Percentiles rank a stretch among this genome's conserved stretches.
These are phyloP conservation scores for Metarhizium rileyi DNA, from an alignment of 2,329 filamentous ascomycete genomes.

Conservation along the genomic window DNA sequence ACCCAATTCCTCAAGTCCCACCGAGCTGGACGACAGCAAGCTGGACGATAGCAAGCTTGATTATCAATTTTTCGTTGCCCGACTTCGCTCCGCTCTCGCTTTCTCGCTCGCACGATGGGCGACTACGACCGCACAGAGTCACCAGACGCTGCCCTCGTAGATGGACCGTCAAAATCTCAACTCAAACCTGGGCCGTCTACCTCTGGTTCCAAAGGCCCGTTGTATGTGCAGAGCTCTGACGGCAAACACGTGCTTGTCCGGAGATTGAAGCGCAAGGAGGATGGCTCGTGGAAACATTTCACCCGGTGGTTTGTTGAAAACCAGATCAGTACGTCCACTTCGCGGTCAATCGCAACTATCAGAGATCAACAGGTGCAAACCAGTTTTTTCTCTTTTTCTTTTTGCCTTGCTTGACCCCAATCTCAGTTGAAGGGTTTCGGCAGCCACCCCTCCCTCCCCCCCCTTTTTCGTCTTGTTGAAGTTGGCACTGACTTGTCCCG, in stretches of 20 bases:
- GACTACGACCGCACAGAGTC: constrained; percentile 1
- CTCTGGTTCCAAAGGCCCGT: constrained; percentile 30
- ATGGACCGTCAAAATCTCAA: constrained; percentile 16
- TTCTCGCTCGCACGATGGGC: constrained; percentile 4
- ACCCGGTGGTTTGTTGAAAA: constrained; percentile 66
- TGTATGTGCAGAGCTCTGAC: constrained; percentile 45
- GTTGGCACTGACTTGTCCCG: background rate
- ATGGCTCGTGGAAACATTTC: constrained; percentile 50
- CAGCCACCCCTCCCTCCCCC: too few species aligned
- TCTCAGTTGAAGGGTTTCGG: background rate
- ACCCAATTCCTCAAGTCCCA: background rate
- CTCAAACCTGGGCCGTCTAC: constrained; percentile 16
- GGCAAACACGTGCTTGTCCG: constrained; percentile 45
- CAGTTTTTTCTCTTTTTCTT: too few species aligned
- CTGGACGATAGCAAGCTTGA: background rate
- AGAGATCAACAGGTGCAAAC: background rate
- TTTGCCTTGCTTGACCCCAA: background rate
- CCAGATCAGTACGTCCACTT: constrained; percentile 59
- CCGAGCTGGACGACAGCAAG: background rate
- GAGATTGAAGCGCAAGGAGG: constrained; percentile 51
- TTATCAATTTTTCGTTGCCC: background rate
- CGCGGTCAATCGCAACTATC: background rate
- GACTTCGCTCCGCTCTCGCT: constrained; percentile 1
- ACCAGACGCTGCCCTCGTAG: constrained; percentile 12
- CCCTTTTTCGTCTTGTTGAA: background rate